A percentile compares a stretch with the other conserved stretches of the same genome.
These are phyloP conservation scores for Cyberlindnera euphorbiae DNA, from an alignment of 805 yeast genomes.

Conservation along the genomic window DNA sequence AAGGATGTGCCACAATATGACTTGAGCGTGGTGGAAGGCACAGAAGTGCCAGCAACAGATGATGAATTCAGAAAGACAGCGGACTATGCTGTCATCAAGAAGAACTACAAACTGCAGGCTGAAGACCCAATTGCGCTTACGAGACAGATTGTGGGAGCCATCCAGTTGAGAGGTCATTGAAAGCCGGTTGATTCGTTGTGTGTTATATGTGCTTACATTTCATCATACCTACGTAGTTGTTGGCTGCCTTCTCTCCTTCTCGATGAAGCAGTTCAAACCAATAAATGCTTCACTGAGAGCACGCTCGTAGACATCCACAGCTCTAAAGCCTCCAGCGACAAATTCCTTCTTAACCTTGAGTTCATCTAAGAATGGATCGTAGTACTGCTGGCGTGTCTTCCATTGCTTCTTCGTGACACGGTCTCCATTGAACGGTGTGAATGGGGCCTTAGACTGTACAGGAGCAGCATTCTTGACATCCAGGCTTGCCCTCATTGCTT, in stretches of 20 bases:
- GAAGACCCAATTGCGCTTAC: conserved; percentile 26
- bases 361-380: conserved; percentile 60
- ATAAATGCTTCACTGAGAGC: conserved; percentile 84
- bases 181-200: too few relatives aligned
- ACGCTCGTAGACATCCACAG: conserved; percentile 64
- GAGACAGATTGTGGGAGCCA: conserved; percentile 41
- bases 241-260: conserved; percentile 40
- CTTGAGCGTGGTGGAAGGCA: conserved; percentile 31
- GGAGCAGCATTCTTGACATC: conserved; percentile 26
- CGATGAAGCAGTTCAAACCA: conserved; percentile 81
- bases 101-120: conserved; percentile 22
- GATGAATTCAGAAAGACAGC: conserved; percentile 26
- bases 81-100: conserved; percentile 32
- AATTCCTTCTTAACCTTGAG: conserved; percentile 55
- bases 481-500: conserved; percentile 26
- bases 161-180: conserved; percentile 41
- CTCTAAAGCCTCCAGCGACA: conserved; percentile 81
- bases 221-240: too few relatives aligned
- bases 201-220: too few relatives aligned
- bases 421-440: conserved; percentile 94
- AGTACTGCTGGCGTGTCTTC: conserved; percentile 42
- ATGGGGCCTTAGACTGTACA: conserved; percentile 46
- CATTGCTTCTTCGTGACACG: conserved; percentile 53
- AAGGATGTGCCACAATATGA: conserved; percentile 16
- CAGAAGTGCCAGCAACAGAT: conserved; percentile 30